Conservation (phyloP, 1,284 basidiomycete species). For the Gastroboletus turbinatus region DNA sequence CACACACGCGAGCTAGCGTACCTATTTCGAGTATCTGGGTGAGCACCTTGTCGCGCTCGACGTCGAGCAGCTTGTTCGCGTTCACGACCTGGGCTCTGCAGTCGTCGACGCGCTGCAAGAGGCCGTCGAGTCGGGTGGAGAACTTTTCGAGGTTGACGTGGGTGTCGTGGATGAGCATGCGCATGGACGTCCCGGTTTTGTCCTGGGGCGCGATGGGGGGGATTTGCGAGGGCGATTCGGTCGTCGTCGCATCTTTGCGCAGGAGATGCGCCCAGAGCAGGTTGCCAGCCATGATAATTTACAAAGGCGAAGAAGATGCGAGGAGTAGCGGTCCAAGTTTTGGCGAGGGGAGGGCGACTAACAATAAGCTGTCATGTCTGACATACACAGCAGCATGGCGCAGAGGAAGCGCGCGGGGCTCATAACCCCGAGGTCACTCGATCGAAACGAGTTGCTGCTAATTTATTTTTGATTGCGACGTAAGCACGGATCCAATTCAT, state of each 20-base stretch:
- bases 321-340: neutral
- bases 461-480: neutral
- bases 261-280: slow-evolving; percentile 54
- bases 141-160: slow-evolving; percentile 64
- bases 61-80: slow-evolving; percentile 46
- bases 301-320: too few species aligned
- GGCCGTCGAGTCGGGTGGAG: slow-evolving; percentile 45
- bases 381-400: slow-evolving; percentile 35
- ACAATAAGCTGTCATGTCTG: accelerated
- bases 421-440: slow-evolving; percentile 42
- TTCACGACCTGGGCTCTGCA: slow-evolving; percentile 43
- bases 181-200: slow-evolving; percentile 62
- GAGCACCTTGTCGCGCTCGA: slow-evolving; percentile 44
- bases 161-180: slow-evolving; percentile 67
- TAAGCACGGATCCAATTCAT: too few species aligned
- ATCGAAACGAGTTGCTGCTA: slow-evolving; percentile 43
- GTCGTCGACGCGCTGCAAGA: slow-evolving; percentile 42
- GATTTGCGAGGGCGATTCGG: slow-evolving; percentile 16
- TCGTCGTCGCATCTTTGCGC: slow-evolving; percentile 37
- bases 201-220: slow-evolving; percentile 53
- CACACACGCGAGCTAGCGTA: slow-evolving; percentile 19
- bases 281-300: slow-evolving; percentile 21
- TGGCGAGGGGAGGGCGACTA: neutral
- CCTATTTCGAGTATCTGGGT: slow-evolving; percentile 47
- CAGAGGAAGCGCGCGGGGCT: slow-evolving; percentile 42